These are phyloP conservation scores for Hypoxylon crocopeplum DNA, from an alignment of 495 filamentous ascomycete genomes.

Conservation along the genomic window DNA sequence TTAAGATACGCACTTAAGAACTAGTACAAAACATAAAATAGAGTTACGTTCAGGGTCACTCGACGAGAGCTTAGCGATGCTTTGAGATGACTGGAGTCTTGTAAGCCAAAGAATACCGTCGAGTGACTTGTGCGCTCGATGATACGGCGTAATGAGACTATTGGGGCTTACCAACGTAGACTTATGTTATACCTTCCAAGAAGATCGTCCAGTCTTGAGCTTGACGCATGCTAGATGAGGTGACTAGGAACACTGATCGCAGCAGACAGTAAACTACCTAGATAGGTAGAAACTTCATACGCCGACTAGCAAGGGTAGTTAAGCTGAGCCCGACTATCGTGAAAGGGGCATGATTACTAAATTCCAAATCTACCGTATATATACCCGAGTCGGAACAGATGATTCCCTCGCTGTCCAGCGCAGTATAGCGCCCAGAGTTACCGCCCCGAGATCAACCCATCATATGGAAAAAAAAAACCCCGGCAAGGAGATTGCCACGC, in stretches of 20 bases:
- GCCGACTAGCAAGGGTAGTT: neutral
- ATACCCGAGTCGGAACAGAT: slow-evolving; percentile 35
- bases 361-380: slow-evolving; percentile 39
- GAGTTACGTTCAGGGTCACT: slow-evolving; percentile 6
- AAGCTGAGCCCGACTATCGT: neutral
- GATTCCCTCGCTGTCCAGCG: slow-evolving; percentile 14
- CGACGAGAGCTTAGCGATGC: neutral
- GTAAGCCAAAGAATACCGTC: neutral
- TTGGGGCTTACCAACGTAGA: neutral
- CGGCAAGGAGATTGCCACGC: slow-evolving; percentile 30
- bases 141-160: neutral
- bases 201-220: neutral
- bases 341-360: slow-evolving; percentile 39
- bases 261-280: neutral
- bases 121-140: neutral
- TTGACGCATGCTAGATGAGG: neutral
- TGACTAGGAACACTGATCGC: neutral
- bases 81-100: neutral
- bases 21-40: slow-evolving; percentile 5
- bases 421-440: slow-evolving; percentile 14
- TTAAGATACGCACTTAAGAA: neutral
- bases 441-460: slow-evolving; percentile 24
- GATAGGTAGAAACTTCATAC: too few species aligned
- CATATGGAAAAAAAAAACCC: slow-evolving; percentile 28
- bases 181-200: slow-evolving; percentile 3